phyloP scores from a whole-genome alignment of 192 early-diverging fungal species.

The Coemansia sp. region DNA sequence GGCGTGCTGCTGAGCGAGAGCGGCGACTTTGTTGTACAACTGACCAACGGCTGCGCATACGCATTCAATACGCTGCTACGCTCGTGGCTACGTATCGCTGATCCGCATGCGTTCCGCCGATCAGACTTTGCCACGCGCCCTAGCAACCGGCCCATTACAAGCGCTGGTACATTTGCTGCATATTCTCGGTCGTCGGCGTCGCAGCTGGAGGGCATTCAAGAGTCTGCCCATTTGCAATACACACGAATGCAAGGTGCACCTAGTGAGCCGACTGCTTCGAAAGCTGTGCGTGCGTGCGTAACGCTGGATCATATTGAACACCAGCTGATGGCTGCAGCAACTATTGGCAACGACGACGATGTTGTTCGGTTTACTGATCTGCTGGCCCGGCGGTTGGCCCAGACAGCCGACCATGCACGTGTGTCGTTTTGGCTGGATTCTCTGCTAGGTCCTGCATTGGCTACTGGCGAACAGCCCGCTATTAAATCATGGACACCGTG shows the following conservation, averaged over 20 bases:
- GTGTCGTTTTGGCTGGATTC: constrained; percentile 30
- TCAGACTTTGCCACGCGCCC: constrained; percentile 26
- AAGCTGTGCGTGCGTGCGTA: not conserved
- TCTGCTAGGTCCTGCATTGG: constrained; percentile 47
- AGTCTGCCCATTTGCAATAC: not conserved
- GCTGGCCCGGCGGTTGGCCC: constrained; percentile 18
- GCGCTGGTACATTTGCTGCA: not conserved
- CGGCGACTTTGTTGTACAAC: constrained; percentile 16
- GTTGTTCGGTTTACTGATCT: constrained; percentile 28
- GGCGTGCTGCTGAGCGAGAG: constrained; percentile 11
- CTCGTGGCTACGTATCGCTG: constrained; percentile 32
- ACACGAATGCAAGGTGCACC: not conserved
- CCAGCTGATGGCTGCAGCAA: constrained; percentile 18
- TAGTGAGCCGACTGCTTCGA: not conserved
- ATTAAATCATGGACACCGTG: constrained; percentile 4
- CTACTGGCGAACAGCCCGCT: not conserved
- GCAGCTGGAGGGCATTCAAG: constrained; percentile 9
- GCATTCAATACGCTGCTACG: constrained; percentile 14
- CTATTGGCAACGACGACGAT: constrained; percentile 19
- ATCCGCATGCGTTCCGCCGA: constrained; percentile 13
- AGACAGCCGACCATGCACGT: constrained; percentile 9
- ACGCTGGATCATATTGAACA: constrained; percentile 56
- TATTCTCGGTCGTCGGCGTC: not conserved
- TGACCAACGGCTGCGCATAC: constrained; percentile 35
- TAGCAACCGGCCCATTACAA: not conserved